Conservation (phyloP, 352 stramenopile genomes). For the Phytophthora multivora region DNA sequence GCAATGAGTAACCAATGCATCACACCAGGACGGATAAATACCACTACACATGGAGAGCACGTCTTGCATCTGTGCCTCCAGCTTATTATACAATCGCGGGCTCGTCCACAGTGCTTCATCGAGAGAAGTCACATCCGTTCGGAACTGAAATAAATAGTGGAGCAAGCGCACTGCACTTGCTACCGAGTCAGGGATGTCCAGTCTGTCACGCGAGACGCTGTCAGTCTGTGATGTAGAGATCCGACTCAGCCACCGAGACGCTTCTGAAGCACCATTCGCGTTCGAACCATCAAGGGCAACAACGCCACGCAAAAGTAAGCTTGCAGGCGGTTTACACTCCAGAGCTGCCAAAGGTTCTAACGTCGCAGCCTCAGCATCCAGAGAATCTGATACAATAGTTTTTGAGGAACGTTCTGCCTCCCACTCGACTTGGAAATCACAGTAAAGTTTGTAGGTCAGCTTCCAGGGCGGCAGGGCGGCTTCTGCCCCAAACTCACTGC, state of each 20-base stretch:
- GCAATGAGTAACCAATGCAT: conserved; percentile 72
- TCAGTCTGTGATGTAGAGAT: conserved; percentile 18
- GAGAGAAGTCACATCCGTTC: conserved; percentile 20
- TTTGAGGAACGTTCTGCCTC: conserved; percentile 14
- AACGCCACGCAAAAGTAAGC: conserved; percentile 27
- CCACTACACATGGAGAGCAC: conserved; percentile 83
- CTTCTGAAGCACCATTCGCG: conserved; percentile 21
- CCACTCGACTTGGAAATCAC: conserved; percentile 77
- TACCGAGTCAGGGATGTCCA: conserved; percentile 37
- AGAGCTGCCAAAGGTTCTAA: conserved; percentile 23
- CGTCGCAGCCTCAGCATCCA: neutral
- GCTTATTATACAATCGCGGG: conserved; percentile 77
- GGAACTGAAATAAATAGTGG: conserved; percentile 62
- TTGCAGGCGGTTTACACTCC: conserved; percentile 10
- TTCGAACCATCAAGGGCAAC: conserved; percentile 26
- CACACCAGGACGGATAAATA: conserved; percentile 83
- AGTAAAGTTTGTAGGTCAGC: conserved; percentile 70
- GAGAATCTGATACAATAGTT: neutral
- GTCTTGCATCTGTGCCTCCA: conserved; percentile 81
- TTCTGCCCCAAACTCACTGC: conserved; percentile 11
- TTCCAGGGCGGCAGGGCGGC: conserved; percentile 68
- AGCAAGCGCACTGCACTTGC: conserved; percentile 60
- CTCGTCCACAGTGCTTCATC: conserved; percentile 69
- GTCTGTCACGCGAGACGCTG: conserved; percentile 4
- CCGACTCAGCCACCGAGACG: conserved; percentile 27